Conservation (phyloP, 2,329 filamentous ascomycete species). For the Verticillium dahliae region DNA sequence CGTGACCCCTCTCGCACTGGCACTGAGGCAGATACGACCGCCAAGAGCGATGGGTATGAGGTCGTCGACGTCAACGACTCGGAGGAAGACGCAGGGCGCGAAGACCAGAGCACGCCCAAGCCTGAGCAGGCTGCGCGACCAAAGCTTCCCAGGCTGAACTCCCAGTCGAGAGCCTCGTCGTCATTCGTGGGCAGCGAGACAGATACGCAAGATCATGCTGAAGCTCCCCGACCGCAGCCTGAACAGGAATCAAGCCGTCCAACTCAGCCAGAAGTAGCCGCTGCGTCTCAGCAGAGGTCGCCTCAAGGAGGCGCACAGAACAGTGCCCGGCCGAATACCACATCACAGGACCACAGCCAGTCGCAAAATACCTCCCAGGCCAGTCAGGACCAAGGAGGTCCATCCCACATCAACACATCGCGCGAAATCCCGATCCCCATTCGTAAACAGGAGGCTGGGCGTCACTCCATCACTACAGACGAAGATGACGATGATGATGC, state of each 20-base stretch:
- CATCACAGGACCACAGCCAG: background rate
- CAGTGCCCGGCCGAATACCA: background rate
- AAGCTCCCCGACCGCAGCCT: background rate
- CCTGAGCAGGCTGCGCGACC: constrained; percentile 1
- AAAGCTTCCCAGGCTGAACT: constrained; percentile 10
- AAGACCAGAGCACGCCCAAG: background rate
- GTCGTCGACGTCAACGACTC: constrained; percentile 9
- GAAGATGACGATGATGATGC: background rate
- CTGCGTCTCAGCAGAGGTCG: background rate
- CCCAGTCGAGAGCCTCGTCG: constrained; percentile 9
- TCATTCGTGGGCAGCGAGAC: constrained; percentile 6
- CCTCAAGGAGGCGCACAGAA: background rate
- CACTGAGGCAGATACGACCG: background rate
- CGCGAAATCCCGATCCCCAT: constrained; percentile 11
- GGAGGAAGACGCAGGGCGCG: background rate
- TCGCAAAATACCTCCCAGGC: background rate
- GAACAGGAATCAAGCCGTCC: background rate
- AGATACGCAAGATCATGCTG: background rate
- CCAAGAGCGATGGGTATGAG: constrained; percentile 9
- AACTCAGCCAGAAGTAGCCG: background rate
- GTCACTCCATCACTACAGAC: background rate
- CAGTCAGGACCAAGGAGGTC: background rate
- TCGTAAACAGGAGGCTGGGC: background rate
- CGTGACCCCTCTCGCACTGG: background rate
- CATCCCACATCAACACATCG: constrained; percentile 7